Evolutionary conservation across 2,329 filamentous ascomycete species (phyloP), one percentile per base, ranked within the genome.

Genomic region (Dothideomycetidae sp.): DNA sequence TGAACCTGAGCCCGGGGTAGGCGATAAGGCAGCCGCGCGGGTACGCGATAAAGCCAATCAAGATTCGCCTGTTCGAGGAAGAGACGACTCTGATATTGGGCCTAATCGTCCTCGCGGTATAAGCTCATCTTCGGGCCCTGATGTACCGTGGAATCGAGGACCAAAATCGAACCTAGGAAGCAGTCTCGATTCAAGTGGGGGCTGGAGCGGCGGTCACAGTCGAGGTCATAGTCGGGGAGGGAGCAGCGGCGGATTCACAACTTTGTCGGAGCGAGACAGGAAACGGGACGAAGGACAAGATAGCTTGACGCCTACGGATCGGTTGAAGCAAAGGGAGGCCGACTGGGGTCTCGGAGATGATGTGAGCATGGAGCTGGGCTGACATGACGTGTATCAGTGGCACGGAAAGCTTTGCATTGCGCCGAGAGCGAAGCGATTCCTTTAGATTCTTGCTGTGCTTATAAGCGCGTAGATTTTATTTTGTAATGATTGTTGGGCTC

Each of bases 71-170:
- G 21, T n/a, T n/a, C 21, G 21, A 7, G n/a, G 21, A 7, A 26
- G 21, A 26, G 21, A n/a, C 23, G 31, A 29, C 5, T 38, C 38
- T 11, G 51, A 50, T 9, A 47, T 48, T n/a, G 55, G 54, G 15
- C 55, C 49, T 4, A 53, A 50, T 41, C 49, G 48, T 11, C 54
- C 51, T 14, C 42, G 39, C 34, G 42, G 51, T 7, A 49, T 50
- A 14, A 60, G 57, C 57, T 60, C 21, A 7, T 60, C 45, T 41
- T 43, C 5, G 42, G 51, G 5, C 50, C 40, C 16, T 47, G 49
- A 9, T 34, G 40, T 28, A 29, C 41, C 16, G 52, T 44, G 1
- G 21, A 26, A 26, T n/a, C 21, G 21, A n/a, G 39, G 21, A 31
- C 41, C 19, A 32, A 44, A 31, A 32, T 33, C 31, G 30, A 30